Evolutionary conservation across 2,329 filamentous ascomycete species (phyloP), one percentile per base, ranked within the genome.

Genomic region (Ascochyta fabae): DNA sequence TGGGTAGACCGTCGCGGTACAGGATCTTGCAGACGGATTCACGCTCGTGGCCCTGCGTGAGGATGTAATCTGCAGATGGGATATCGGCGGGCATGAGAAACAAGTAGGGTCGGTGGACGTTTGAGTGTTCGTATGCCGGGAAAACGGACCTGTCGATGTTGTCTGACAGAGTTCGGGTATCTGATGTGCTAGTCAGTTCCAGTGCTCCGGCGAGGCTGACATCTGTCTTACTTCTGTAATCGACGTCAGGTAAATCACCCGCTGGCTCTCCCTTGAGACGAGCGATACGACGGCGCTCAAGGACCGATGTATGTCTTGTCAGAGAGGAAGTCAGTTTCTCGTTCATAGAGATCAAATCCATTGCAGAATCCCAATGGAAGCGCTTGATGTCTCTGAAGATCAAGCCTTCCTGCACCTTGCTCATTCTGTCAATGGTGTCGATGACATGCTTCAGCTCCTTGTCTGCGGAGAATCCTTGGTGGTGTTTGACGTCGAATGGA

Each of bases 261-360:
- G 61, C 52, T 8, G 59, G 41, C 5, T 68, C 65, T 23, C 71
- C 67, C 43, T 61, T 69, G 3, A 74, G 46, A 29, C 71, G 69
- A 46, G 68, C 65, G 49, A 74, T 68, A 3, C 70, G 65, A 26
- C 70, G 65, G 15, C 67, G 64, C 49, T 75, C 72, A n/a, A 69
- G 52, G 8, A 69, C 48, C 39, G 69, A 69, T 9, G 72, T 55
- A 48, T 73, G 68, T 48, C 71, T 73, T 26, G 71, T 72, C 48
- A 71, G 47, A 39, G 71, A 74, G 7, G 53, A 59, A 6, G 55
- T 62, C 19, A 74, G 47, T 34, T 67, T 68, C 13, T 53, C 43
- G 29, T 70, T 70, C 36, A 71, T 56, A 7, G 60, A 54, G 6
- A 69, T 45, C 35, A 67, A 41, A 9, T 70, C 70, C 22, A 68